These are phyloP conservation scores for Tylopilus sp. DNA, from an alignment of 768 basidiomycete species.

Conservation along the genomic window DNA sequence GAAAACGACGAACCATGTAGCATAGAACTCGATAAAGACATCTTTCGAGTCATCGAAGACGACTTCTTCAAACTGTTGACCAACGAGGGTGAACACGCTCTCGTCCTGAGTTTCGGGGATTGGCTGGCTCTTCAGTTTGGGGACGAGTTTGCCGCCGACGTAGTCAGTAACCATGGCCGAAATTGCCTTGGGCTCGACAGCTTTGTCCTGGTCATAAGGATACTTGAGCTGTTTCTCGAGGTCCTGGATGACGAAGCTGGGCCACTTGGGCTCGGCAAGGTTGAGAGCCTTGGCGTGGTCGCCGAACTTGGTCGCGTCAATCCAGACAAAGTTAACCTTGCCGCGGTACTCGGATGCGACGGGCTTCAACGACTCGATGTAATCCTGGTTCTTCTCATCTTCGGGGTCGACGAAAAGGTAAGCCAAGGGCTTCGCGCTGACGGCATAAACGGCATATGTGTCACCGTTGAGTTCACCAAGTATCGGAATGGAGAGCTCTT, in stretches of 20 bases:
- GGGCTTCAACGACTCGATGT: constrained; percentile 67
- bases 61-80: constrained; percentile 84
- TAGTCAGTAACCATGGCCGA: constrained; percentile 62
- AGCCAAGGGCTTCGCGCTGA: constrained; percentile 81
- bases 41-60: constrained; percentile 88
- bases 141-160: constrained; percentile 68
- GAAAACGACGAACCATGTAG: constrained; percentile 72
- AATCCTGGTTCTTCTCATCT: constrained; percentile 56
- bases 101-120: constrained; percentile 83
- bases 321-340: constrained; percentile 96
- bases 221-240: constrained; percentile 82
- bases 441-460: constrained; percentile 85
- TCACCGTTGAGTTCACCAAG: constrained; percentile 92
- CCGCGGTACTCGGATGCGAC: constrained; percentile 79
- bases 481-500: constrained; percentile 80
- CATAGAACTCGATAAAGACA: constrained; percentile 96
- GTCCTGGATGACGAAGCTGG: constrained; percentile 91
- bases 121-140: constrained; percentile 87
- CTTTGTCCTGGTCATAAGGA: constrained; percentile 70
- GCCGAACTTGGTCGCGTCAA: constrained; percentile 91
- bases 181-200: constrained; percentile 54
- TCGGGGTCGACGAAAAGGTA: constrained; percentile 92
- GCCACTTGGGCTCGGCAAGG: constrained; percentile 83
- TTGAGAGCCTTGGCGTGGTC: constrained; percentile 96
- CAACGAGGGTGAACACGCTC: constrained; percentile 78